Percentiles rank a stretch among this genome's conserved stretches.
Evolutionary conservation across 2,329 filamentous ascomycete genomes (phyloP).

Genomic region (Arachnomyces sp.): DNA sequence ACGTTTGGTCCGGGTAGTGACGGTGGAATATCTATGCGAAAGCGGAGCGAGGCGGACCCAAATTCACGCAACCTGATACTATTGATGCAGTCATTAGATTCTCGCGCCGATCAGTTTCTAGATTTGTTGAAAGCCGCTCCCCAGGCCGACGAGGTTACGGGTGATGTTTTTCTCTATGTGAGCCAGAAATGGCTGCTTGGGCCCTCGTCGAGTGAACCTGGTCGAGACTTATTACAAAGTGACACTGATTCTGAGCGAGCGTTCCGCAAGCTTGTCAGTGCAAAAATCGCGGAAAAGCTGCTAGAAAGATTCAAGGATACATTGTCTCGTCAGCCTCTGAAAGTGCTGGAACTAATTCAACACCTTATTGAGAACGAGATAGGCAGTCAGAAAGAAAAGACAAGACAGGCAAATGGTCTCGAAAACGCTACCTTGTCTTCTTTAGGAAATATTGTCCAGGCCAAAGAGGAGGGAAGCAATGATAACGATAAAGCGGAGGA

Average conservation of each 20-base stretch:
- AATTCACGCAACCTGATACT: constrained; percentile 20
- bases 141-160: constrained; percentile 31
- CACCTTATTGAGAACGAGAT: constrained; percentile 34
- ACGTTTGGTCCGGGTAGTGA: constrained; percentile 22
- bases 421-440: constrained; percentile 28
- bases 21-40: constrained; percentile 21
- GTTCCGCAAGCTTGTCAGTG: constrained; percentile 30
- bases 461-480: constrained; percentile 9
- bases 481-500: constrained; percentile 4
- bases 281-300: constrained; percentile 35
- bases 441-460: constrained; percentile 26
- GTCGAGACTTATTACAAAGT: constrained; percentile 7
- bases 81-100: constrained; percentile 28
- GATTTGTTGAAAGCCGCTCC: constrained; percentile 32
- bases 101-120: constrained; percentile 30
- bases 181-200: constrained; percentile 36
- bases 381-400: constrained; percentile 6
- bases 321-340: constrained; percentile 32
- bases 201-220: constrained; percentile 8
- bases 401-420: constrained; percentile 6
- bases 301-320: constrained; percentile 37
- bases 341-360: constrained; percentile 34
- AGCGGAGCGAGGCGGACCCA: constrained; percentile 8
- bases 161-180: constrained; percentile 36
- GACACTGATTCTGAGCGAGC: constrained; percentile 21